A percentile compares a stretch with the other conserved stretches of the same genome.
Conservation (phyloP, 805 yeast species). For the Diddensiella santjacobensis region DNA sequence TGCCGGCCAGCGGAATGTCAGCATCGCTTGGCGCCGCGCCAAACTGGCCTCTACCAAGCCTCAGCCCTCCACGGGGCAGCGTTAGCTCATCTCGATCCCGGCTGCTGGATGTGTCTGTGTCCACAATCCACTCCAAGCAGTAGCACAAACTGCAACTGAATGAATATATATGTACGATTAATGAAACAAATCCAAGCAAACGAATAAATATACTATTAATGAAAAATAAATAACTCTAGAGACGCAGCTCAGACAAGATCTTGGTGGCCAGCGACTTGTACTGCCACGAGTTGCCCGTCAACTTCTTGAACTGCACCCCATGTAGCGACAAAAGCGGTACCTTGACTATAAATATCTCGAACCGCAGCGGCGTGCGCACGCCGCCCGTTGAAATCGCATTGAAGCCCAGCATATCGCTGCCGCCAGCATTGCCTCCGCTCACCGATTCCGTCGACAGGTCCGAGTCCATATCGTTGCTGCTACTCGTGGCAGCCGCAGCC, state of each 20-base stretch:
- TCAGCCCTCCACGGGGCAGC: background rate
- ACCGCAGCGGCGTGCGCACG: constrained; percentile 63
- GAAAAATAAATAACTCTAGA: constrained; percentile 35
- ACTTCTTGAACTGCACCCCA: constrained; percentile 92
- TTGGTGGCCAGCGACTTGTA: constrained; percentile 87
- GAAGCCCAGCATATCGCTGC: constrained; percentile 37
- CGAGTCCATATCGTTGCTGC: constrained; percentile 22
- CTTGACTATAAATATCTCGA: constrained; percentile 88
- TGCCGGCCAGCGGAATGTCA: background rate
- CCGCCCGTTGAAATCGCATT: constrained; percentile 13
- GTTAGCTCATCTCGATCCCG: constrained; percentile 23
- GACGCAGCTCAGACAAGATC: constrained; percentile 66
- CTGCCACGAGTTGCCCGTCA: constrained; percentile 92
- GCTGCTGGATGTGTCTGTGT: constrained; percentile 24
- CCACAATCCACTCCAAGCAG: constrained; percentile 14
- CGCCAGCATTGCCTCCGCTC: constrained; percentile 26
- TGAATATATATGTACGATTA: background rate
- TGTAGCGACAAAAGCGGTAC: constrained; percentile 80
- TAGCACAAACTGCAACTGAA: background rate
- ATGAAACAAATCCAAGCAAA: background rate
- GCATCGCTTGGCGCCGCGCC: background rate
- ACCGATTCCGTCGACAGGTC: constrained; percentile 34
- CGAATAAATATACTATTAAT: background rate
- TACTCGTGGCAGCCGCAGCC: constrained; percentile 13
- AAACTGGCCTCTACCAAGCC: background rate